phyloP scores from a whole-genome alignment of 2,329 filamentous ascomycete species.

The Clonostachys solani region DNA sequence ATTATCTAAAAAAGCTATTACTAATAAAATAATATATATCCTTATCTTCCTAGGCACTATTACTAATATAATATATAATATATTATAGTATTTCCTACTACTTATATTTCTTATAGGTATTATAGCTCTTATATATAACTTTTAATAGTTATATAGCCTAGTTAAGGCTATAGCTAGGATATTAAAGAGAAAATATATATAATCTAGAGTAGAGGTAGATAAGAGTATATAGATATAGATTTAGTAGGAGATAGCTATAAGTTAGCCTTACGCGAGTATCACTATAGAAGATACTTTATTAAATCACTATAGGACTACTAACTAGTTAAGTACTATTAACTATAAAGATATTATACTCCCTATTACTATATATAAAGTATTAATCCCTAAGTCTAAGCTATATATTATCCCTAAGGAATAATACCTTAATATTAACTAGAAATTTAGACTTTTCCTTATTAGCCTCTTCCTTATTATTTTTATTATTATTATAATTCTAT shows the following conservation, averaged over 20 bases:
- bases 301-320: background rate
- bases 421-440: background rate
- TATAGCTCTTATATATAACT: background rate
- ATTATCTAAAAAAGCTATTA: background rate
- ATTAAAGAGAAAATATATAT: no score
- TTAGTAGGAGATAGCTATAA: no score
- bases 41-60: no score
- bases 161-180: no score
- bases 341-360: background rate
- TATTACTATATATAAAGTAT: background rate
- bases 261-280: no score
- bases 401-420: background rate
- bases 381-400: slow-evolving; percentile 3
- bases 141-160: no score
- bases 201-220: no score
- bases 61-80: no score
- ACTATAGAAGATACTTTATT: background rate
- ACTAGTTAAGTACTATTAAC: background rate
- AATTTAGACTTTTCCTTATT: no score
- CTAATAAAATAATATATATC: background rate
- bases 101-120: background rate
- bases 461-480: background rate
- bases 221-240: no score
- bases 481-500: background rate
- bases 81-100: background rate